phyloP scores from a whole-genome alignment of 805 yeast genomes.

The Saccharomyces paradoxus region DNA sequence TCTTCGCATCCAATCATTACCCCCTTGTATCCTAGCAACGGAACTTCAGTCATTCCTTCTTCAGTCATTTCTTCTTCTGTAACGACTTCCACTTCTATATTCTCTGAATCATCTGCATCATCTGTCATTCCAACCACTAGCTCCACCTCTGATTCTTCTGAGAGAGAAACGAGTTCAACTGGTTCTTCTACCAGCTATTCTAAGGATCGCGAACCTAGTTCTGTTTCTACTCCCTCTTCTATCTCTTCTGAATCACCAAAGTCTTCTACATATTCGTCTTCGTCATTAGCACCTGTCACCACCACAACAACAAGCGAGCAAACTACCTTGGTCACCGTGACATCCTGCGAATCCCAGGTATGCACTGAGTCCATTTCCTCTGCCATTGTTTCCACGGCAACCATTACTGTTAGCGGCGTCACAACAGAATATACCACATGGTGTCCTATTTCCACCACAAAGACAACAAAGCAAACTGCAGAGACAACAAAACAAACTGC shows the following conservation, averaged over 20 bases:
- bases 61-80: background rate
- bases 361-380: conserved; percentile 25
- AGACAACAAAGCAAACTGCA: no score
- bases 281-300: conserved; percentile 1
- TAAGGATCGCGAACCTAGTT: background rate
- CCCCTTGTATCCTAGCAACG: background rate
- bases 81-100: background rate
- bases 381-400: conserved; percentile 26
- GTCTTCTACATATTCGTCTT: conserved; percentile 3
- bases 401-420: conserved; percentile 25
- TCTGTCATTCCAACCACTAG: background rate
- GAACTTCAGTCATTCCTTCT: background rate
- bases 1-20: background rate
- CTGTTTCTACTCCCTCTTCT: background rate
- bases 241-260: no score
- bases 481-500: no score
- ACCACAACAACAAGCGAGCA: conserved; percentile 14
- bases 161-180: background rate
- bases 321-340: conserved; percentile 28
- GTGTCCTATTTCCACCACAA: conserved; percentile 18
- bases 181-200: conserved; percentile 6
- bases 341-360: conserved; percentile 24
- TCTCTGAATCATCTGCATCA: background rate
- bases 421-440: conserved; percentile 30
- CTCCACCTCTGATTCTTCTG: background rate